Base-by-base conservation (phyloP, 164 flowering plant species). In the Vitis rotundifolia region DNA sequence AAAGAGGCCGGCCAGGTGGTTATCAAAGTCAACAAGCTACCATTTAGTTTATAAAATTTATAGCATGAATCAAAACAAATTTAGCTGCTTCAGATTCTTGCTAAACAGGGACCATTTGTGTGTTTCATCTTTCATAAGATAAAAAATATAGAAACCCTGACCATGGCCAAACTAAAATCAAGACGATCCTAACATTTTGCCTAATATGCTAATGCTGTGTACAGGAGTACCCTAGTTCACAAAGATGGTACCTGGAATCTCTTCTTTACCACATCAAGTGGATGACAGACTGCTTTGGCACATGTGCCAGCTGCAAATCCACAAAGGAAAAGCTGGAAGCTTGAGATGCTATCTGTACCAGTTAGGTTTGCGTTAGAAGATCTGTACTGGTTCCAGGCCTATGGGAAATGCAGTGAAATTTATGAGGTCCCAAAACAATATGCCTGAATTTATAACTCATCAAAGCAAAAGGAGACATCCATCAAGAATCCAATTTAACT, bases 211-310 rank as follows among this genome's bases (percentile, higher is more conserved):
- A 37, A 37, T 37, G 44, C 5, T 37, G 44, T 37, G 44, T 3
- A 6, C 44, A 37, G 44, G 44, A 37, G 44, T 37, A 37, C 44
- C 44, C 3, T 6, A 5, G 44, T 37, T 37, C 44, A 37, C 44
- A 37, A 37, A 3, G 44, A 37, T 6, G 3, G 19, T 78, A 93
- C 99, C 97, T 95, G 99, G 79, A 93, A 95, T 75, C 98, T 84
- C 89, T 93, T 95, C 83, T 95, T 95, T 51, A 95, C 97, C 37
- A 95, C 98, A 80, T 95, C 99, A 50, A 95, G 90, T 2, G 99
- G 99, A 79, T 95, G 99, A 71, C 98, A 95, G 16, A 85, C 97
- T 68, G 88, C 89, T 81, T 93, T 95, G 52, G 98, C 96, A 82
- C 87, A 87, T 48, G 96, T 87, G n/a, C 97, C 93, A 56, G 98